Evolutionary conservation across 768 basidiomycete genomes (phyloP).

Genomic region (Collybia sordida): DNA sequence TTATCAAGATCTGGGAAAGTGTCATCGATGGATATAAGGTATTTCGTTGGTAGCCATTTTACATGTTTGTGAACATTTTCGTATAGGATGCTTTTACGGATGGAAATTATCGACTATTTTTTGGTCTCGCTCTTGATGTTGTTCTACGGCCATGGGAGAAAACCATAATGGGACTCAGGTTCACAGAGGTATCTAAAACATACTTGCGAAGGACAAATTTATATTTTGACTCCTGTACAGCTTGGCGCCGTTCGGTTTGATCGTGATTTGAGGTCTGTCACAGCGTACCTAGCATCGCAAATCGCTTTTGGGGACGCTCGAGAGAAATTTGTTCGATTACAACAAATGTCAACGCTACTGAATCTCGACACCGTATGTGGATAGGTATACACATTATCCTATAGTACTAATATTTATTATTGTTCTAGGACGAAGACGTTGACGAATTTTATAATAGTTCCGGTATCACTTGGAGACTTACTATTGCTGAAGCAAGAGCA

Average conservation of each 20-base stretch:
- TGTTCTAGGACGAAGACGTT: slow-evolving; percentile 91
- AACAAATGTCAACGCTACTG: slow-evolving; percentile 89
- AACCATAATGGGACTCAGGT: slow-evolving; percentile 73
- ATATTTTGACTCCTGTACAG: slow-evolving; percentile 36
- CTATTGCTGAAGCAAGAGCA: slow-evolving; percentile 70
- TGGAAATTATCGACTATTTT: slow-evolving; percentile 83
- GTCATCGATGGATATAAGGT: slow-evolving; percentile 89
- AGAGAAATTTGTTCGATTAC: slow-evolving; percentile 89
- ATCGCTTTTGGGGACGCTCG: slow-evolving; percentile 87
- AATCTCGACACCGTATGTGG: slow-evolving; percentile 77
- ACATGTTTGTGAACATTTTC: neutral
- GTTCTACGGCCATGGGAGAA: slow-evolving; percentile 97
- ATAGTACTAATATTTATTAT: neutral
- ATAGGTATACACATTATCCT: neutral
- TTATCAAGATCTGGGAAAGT: slow-evolving; percentile 84
- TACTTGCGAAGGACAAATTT: neutral
- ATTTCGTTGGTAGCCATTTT: neutral
- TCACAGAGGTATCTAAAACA: slow-evolving; percentile 66
- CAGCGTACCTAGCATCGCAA: slow-evolving; percentile 82
- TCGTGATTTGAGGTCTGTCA: slow-evolving; percentile 83
- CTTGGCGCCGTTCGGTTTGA: slow-evolving; percentile 96
- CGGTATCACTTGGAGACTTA: slow-evolving; percentile 87
- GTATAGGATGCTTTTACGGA: slow-evolving; percentile 84
- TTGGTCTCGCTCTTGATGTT: slow-evolving; percentile 81
- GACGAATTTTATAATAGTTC: slow-evolving; percentile 94